These are phyloP conservation scores for Chimonanthus praecox DNA, from an alignment of 164 flowering plant species.

Conservation along the genomic window DNA sequence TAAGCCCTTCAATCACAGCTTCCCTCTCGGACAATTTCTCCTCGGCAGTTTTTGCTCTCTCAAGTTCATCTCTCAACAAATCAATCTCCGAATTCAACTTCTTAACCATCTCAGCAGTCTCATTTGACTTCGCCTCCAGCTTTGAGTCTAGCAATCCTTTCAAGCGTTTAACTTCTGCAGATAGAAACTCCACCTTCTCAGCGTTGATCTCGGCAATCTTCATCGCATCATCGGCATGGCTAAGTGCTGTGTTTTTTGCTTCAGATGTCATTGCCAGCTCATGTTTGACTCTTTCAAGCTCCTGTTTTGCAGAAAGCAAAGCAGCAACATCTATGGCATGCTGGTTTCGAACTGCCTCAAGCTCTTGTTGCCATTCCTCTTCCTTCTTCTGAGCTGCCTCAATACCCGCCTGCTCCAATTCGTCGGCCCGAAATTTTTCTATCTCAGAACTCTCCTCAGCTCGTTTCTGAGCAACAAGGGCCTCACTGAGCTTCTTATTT, in stretches of 20 bases:
- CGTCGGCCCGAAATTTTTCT: slow-evolving; percentile 87
- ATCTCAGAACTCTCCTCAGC: slow-evolving; percentile 91
- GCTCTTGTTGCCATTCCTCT: slow-evolving; percentile 70
- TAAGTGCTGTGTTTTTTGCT: slow-evolving; percentile 75
- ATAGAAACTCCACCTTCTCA: slow-evolving; percentile 65
- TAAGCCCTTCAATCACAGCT: slow-evolving; percentile 33
- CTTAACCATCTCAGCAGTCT: slow-evolving; percentile 33
- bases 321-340: slow-evolving; percentile 73
- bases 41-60: slow-evolving; percentile 16
- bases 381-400: slow-evolving; percentile 76
- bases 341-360: slow-evolving; percentile 64
- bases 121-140: slow-evolving; percentile 40
- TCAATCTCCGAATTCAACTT: slow-evolving; percentile 57
- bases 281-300: slow-evolving; percentile 60
- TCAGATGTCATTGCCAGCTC: slow-evolving; percentile 68
- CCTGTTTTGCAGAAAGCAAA: slow-evolving; percentile 63
- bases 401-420: slow-evolving; percentile 79
- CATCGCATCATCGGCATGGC: slow-evolving; percentile 84
- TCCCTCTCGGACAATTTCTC: slow-evolving; percentile 19
- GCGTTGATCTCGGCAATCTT: slow-evolving; percentile 82
- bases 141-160: slow-evolving; percentile 66
- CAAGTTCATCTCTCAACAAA: slow-evolving; percentile 39
- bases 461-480: slow-evolving; percentile 75
- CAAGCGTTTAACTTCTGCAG: slow-evolving; percentile 55
- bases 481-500: slow-evolving; percentile 71